Evolutionary conservation across 345 rosid genomes (phyloP), one percentile per base, ranked within the genome.

Genomic region (Brassica napus): DNA sequence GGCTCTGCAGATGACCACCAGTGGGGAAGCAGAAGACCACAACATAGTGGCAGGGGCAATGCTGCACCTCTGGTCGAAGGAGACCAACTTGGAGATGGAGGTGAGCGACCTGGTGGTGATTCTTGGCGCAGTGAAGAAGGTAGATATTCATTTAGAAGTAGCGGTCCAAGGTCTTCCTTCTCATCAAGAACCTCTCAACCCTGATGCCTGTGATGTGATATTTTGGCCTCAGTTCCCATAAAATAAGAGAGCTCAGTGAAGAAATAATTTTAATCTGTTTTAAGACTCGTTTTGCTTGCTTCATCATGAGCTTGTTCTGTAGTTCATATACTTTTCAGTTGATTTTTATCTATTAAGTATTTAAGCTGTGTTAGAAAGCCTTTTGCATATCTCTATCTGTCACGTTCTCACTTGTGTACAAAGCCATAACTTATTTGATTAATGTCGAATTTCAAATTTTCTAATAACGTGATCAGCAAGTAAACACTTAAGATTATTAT

Each of bases 81-180:
- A 49, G 57, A 88, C 47, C 87, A 85, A 21, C 84, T 91, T 57
- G 72, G 85, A 81, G 52, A 86, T 8, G 73, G 62, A 73, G 73
- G 77, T 73, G 88, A 49, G 84, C 65, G 92, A 91, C 10, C 93
- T 4, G 73, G 84, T 7, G 70, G 86, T 73, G 92, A 88, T 30
- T 67, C 68, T 74, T 86, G 97, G 96, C 87, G 86, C 15, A 18
- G 84, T 71, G 86, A 82, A 71, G 86, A 82, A 11, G 84, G 57
- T 14, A 49, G 57, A 49, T 49, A 49, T 49, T 18, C 57, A 49
- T 49, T 49, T 49, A 49, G 18, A 49, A n/a, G 57, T 4, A n/a
- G 57, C 18, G 0, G 16, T 6, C 18, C 57, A 49, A 49, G 18
- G 57, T 49, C 57, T 49, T 5, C 7, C 57, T 49, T 49, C 57